phyloP scores from a whole-genome alignment of 2,329 filamentous ascomycete species.

The Chrysosporium queenslandicum region DNA sequence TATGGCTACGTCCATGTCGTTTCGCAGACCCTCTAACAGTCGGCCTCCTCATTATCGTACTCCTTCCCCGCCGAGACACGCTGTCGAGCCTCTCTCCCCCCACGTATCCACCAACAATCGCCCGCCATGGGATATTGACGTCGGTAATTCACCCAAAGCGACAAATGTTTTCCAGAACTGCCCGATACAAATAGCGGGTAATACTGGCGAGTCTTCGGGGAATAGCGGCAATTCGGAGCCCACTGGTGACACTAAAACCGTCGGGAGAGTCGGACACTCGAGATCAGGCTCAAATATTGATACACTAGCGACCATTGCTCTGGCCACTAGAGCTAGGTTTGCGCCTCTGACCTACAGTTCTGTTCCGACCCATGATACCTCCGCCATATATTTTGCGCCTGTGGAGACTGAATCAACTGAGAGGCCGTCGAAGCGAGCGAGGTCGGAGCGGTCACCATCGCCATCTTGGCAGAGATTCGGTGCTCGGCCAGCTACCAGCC shows the following conservation, averaged over 20 bases:
- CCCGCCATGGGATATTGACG: conserved; percentile 21
- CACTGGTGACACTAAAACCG: not conserved
- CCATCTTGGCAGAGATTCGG: conserved; percentile 27
- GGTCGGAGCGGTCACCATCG: conserved; percentile 47
- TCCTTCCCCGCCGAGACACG: conserved; percentile 39
- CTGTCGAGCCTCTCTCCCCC: conserved; percentile 39
- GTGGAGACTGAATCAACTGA: conserved; percentile 22
- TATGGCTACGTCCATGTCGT: conserved; percentile 35
- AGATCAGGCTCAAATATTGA: conserved; percentile 41
- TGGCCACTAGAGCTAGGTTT: conserved; percentile 41
- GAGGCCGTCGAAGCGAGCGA: conserved; percentile 50
- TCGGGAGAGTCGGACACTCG: conserved; percentile 28
- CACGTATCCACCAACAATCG: conserved; percentile 25
- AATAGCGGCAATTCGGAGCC: not conserved
- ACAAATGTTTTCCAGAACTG: conserved; percentile 12
- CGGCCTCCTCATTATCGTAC: conserved; percentile 38
- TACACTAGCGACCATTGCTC: conserved; percentile 42
- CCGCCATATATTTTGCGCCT: conserved; percentile 70
- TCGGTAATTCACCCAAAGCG: not conserved
- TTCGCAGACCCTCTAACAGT: conserved; percentile 17
- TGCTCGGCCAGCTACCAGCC: conserved; percentile 24
- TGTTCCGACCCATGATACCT: conserved; percentile 68
- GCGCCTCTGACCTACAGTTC: conserved; percentile 26
- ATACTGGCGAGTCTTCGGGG: not conserved
- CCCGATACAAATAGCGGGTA: conserved; percentile 17